A percentile compares a stretch with the other conserved stretches of the same genome.
Evolutionary conservation across 139 green algal genomes (phyloP).

Genomic region (Nannochloris sp.): DNA sequence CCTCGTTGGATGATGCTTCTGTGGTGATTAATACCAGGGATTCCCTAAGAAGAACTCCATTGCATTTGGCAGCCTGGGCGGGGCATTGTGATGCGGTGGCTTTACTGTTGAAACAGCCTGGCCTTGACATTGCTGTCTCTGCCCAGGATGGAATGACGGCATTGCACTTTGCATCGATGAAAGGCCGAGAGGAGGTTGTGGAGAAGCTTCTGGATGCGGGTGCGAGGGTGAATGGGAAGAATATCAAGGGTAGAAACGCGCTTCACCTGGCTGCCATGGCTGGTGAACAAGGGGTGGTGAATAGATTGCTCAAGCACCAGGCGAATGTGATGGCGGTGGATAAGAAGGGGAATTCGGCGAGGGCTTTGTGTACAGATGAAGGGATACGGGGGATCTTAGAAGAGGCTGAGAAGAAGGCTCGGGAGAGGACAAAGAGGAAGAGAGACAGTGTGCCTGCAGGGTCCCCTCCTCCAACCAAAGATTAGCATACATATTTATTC

Average conservation of each 20-base stretch:
- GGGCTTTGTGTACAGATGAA: conserved; percentile 20
- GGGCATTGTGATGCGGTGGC: conserved; percentile 54
- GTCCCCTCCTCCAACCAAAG: too few species aligned
- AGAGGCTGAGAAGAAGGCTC: conserved; percentile 4
- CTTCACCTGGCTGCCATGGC: conserved; percentile 50
- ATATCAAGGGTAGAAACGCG: conserved; percentile 37
- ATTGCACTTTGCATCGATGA: conserved; percentile 63
- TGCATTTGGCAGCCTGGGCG: conserved; percentile 73
- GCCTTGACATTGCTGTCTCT: conserved; percentile 13
- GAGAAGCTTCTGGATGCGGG: conserved; percentile 29
- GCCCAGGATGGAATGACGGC: conserved; percentile 65
- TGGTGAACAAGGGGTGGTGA: conserved; percentile 34
- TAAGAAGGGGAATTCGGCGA: conserved; percentile 38
- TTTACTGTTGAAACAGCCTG: conserved; percentile 44
- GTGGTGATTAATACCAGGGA: conserved; percentile 16
- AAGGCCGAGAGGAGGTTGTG: conserved; percentile 43
- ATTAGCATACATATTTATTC: neutral
- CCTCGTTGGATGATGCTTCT: too few species aligned
- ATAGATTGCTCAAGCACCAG: conserved; percentile 53
- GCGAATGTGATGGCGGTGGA: conserved; percentile 43
- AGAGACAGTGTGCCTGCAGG: too few species aligned
- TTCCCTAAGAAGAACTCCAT: conserved; percentile 45
- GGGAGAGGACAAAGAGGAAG: neutral
- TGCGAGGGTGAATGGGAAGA: conserved; percentile 49
- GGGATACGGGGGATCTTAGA: conserved; percentile 5